These are phyloP conservation scores for Hordeum vulgare DNA, from an alignment of 176 grass and related monocot species.

Conservation along the genomic window MorexV3_pseudomolecules_assembly NC_058524.1:170965212-170965711, in stretches of 20 bases:
- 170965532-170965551: no score
- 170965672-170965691: no score
- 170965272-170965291: slow-evolving; percentile 72
- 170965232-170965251: slow-evolving; percentile 36
- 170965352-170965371: slow-evolving; percentile 63
- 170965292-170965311: slow-evolving; percentile 47
- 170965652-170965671: no score
- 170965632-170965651: no score
- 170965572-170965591: neutral
- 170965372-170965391: neutral
- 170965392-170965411: neutral
- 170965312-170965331: slow-evolving; percentile 60
- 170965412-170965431: neutral
- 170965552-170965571: neutral
- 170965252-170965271: slow-evolving; percentile 47
- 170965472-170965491: neutral
- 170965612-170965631: neutral
- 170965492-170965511: neutral
- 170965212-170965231: slow-evolving; percentile 46
- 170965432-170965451: neutral
- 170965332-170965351: slow-evolving; percentile 84
- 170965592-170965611: no score
- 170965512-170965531: no score
- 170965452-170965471: neutral
- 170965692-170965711: no score